phyloP scores from a whole-genome alignment of 345 rosid genomes.

The Eucalyptus sp. region DNA sequence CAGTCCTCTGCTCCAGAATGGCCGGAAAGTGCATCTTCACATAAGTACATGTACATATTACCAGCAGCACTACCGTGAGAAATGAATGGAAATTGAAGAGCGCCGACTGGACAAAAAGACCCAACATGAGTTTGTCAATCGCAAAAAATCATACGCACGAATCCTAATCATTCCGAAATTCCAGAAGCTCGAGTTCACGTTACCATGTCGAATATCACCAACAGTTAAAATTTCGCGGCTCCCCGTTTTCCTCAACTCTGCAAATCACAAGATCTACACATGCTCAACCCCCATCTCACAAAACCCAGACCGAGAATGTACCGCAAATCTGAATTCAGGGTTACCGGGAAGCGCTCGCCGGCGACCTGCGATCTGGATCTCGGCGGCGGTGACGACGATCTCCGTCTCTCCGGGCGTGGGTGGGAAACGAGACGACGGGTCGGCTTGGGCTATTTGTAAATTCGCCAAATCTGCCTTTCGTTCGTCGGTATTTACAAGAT shows the following conservation, averaged over 20 bases:
- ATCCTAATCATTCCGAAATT: neutral
- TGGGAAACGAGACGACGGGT: no score
- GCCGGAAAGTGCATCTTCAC: conserved; percentile 98
- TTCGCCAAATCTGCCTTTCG: no score
- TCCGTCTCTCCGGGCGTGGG: no score
- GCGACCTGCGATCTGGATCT: neutral
- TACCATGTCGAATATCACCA: neutral
- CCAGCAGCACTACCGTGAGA: conserved; percentile 76
- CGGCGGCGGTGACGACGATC: no score
- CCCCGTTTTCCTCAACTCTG: neutral
- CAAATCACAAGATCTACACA: neutral
- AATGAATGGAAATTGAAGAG: conserved; percentile 94
- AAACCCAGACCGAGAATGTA: neutral
- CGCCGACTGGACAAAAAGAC: conserved; percentile 46
- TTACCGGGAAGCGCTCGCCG: neutral
- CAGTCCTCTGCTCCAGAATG: conserved; percentile 82
- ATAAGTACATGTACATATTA: conserved; percentile 82
- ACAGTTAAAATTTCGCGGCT: neutral
- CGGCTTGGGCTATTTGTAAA: no score
- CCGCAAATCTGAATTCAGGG: neutral
- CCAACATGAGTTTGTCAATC: neutral
- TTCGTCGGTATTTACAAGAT: no score
- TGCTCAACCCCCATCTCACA: neutral
- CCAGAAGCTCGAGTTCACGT: neutral
- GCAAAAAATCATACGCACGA: neutral